phyloP scores from a whole-genome alignment of 305 asterid species.

The Fraxinus platypoda region DNA sequence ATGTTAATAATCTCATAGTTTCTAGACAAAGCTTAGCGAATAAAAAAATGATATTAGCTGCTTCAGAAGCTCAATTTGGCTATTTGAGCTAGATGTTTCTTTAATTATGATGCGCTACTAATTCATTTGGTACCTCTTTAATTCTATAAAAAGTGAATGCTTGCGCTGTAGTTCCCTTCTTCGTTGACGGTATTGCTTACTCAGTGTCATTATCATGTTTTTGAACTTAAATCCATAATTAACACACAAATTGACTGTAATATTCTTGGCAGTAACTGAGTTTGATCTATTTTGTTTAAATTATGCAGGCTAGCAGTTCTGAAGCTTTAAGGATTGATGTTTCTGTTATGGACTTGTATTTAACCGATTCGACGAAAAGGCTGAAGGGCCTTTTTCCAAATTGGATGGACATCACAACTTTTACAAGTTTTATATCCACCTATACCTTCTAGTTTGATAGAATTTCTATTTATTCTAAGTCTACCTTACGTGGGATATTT shows the following conservation, averaged over 20 bases:
- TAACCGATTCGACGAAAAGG: conserved; percentile 55
- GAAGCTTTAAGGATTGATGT: conserved; percentile 65
- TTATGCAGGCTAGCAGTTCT: conserved; percentile 60
- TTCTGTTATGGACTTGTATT: conserved; percentile 68
- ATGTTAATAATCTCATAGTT: background rate
- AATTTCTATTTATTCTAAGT: background rate
- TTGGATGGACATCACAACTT: conserved; percentile 85
- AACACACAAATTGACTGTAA: background rate
- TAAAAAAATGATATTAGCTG: background rate
- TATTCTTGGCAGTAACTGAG: background rate
- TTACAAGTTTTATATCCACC: conserved; percentile 75
- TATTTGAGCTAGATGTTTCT: background rate
- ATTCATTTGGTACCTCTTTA: background rate
- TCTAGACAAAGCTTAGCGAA: background rate
- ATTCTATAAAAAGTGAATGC: background rate
- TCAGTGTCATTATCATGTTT: background rate
- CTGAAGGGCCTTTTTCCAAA: conserved; percentile 79
- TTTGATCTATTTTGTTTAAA: background rate
- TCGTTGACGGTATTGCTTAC: background rate
- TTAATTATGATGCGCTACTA: background rate
- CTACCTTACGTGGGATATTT: background rate
- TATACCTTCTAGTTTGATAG: conserved; percentile 41
- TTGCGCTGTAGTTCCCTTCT: background rate
- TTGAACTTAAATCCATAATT: background rate
- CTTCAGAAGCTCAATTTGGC: background rate